Conservation (phyloP, 1,284 basidiomycete species). For the Cryptococcus sp. region DNA sequence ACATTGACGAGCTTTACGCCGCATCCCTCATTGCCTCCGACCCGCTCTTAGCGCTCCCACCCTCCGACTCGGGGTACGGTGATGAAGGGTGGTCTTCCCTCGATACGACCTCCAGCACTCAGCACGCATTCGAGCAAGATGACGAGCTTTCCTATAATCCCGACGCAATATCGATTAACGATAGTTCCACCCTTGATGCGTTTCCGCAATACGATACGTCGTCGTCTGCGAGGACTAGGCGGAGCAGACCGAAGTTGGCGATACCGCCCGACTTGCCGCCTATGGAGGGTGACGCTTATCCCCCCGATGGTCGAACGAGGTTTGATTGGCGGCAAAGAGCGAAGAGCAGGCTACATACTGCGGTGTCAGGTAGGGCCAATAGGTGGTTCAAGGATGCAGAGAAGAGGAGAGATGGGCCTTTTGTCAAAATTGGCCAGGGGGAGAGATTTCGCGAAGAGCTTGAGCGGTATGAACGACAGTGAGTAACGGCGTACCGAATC, state of each 20-base stretch:
- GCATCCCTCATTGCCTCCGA: no score
- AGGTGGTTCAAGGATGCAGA: slow-evolving; percentile 31
- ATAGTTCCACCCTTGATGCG: no score
- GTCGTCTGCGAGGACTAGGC: background rate
- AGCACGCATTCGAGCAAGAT: no score
- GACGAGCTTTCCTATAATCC: no score
- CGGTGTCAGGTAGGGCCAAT: background rate
- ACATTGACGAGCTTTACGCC: slow-evolving; percentile 4
- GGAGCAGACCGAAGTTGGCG: background rate
- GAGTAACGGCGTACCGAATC: slow-evolving; percentile 7
- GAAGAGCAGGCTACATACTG: slow-evolving; percentile 4
- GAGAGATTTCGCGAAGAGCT: slow-evolving; percentile 58
- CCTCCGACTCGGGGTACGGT: no score
- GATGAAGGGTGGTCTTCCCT: no score
- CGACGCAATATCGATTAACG: no score
- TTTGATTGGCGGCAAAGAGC: slow-evolving; percentile 39
- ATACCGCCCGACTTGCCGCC: slow-evolving; percentile 13
- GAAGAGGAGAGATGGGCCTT: slow-evolving; percentile 49
- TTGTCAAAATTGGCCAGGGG: slow-evolving; percentile 44
- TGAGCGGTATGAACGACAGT: slow-evolving; percentile 40
- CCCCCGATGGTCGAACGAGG: slow-evolving; percentile 32
- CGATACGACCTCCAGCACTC: no score
- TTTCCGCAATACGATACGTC: background rate
- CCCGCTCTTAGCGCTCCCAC: no score
- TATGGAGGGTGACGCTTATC: slow-evolving; percentile 26